Evolutionary conservation across 1,284 basidiomycete genomes (phyloP), one percentile per base, ranked within the genome.

Genomic region (Hypsizygus ulmarius): DNA sequence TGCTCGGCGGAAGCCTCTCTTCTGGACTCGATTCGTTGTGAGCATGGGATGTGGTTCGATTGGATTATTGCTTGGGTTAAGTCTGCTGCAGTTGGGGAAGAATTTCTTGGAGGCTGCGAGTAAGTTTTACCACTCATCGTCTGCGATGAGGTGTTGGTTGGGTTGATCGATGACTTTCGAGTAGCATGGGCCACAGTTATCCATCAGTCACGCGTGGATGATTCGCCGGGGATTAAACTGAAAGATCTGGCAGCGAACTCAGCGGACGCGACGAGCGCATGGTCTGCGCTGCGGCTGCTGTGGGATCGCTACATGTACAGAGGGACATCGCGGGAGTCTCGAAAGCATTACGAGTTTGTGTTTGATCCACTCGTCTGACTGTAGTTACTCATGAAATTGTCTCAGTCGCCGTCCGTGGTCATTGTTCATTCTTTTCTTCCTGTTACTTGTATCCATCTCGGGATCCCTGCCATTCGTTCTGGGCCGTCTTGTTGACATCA

Each of bases 121-220:
- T 74, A 45, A 49, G 69, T 66, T 29, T 36, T 41, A 15, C 8
- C 21, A 4, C 21, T 25, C 21, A 25, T 3, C 15, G 28, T 33
- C 41, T 43, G 1, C 14, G 25, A 25, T 43, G 27, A 15, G 12
- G 15, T 39, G 12, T 27, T 30, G 4, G 19, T 10, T 14, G 18
- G 30, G 43, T 38, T 18, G 15, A 29, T 38, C 44, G 3, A 40
- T 39, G 15, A 16, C 32, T 34, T 38, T 50, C 30, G 38, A 16
- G 25, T 34, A 73, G 72, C 68, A 3, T 74, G 73, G 70, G 71
- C 71, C 2, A 74, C 69, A 2, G 53, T 74, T 7, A 71, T 74
- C 14, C 70, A 75, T 43, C 69, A 69, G 51, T 70, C 68, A 30
- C 60, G 57, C 14, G 55, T 58, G 36, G 38, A 59, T 9, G 56